Conservation (phyloP, 345 rosid species). For the Acer campestre region DNA sequence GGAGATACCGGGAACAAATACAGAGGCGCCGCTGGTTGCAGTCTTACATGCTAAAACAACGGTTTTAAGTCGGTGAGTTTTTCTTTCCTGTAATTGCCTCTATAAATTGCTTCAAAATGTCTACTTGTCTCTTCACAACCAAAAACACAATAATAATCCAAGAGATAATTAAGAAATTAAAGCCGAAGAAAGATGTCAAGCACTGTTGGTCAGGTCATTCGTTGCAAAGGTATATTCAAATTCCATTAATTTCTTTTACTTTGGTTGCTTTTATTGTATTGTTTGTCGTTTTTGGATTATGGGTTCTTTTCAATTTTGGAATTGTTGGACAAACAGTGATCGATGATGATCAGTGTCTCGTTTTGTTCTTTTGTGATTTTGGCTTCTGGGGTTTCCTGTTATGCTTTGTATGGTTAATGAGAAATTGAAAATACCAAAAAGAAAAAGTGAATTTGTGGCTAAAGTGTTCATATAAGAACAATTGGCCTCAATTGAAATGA, state of each 20-base stretch:
- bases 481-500: too few relatives aligned
- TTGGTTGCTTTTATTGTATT: too few relatives aligned
- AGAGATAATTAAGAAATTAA: background rate
- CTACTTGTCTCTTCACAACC: constrained; percentile 11
- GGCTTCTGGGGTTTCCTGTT: too few relatives aligned
- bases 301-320: background rate
- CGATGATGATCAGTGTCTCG: background rate
- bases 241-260: background rate
- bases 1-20: background rate
- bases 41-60: background rate
- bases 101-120: constrained; percentile 5
- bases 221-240: constrained; percentile 35
- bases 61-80: background rate
- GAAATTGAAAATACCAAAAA: too few relatives aligned
- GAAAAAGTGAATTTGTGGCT: too few relatives aligned
- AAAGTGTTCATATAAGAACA: too few relatives aligned
- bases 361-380: too few relatives aligned
- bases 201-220: constrained; percentile 38
- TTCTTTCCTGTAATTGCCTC: background rate
- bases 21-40: constrained; percentile 2
- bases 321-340: background rate
- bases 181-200: constrained; percentile 22
- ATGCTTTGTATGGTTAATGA: too few relatives aligned
- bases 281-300: background rate
- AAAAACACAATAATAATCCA: background rate